Conservation (phyloP, 2,329 filamentous ascomycete species). For the Cryphonectria radicalis region DNA sequence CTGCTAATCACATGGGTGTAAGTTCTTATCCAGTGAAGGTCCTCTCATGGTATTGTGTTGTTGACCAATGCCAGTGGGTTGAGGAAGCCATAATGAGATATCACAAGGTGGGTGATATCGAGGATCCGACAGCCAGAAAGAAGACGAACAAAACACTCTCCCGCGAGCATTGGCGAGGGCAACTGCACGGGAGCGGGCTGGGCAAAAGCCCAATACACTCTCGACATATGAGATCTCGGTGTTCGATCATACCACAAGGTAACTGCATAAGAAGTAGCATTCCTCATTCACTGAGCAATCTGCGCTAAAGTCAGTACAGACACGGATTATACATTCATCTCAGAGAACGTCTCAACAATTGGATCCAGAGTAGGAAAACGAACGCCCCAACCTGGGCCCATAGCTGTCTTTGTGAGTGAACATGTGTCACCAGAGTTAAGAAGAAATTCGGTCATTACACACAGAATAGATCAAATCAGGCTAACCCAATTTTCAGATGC, state of each 20-base stretch:
- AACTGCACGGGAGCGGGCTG: constrained; percentile 12
- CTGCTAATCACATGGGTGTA: background rate
- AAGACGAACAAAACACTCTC: constrained; percentile 7
- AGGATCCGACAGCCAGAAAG: background rate
- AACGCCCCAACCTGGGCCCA: background rate
- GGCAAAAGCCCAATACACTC: constrained; percentile 13
- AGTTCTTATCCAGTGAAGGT: background rate
- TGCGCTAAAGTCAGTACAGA: background rate
- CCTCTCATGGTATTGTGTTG: background rate
- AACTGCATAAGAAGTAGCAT: background rate
- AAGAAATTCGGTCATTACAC: background rate
- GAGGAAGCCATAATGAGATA: constrained; percentile 19
- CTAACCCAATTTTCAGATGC: background rate
- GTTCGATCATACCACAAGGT: constrained; percentile 16
- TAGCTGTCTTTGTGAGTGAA: background rate
- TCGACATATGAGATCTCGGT: constrained; percentile 19
- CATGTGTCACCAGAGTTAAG: background rate
- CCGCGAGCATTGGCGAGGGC: constrained; percentile 18
- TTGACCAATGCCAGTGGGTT: background rate
- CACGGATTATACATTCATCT: background rate
- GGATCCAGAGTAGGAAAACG: background rate
- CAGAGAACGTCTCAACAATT: background rate
- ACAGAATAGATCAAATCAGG: background rate
- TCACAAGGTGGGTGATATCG: background rate
- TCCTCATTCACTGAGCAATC: background rate